Conservation (phyloP, 2,329 filamentous ascomycete species). For the Pseudogymnoascus destructans region DNA sequence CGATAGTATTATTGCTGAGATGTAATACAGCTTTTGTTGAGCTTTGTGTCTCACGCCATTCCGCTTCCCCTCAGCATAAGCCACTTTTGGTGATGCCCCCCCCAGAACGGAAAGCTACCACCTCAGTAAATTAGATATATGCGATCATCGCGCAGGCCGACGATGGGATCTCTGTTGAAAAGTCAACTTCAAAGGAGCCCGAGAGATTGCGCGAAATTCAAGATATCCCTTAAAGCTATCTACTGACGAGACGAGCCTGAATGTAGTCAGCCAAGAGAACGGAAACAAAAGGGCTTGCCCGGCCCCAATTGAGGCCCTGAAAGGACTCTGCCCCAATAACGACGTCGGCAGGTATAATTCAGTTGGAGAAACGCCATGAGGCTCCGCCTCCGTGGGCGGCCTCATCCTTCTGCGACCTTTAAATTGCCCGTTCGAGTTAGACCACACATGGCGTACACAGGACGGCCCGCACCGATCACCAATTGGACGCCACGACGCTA, state of each 20-base stretch:
- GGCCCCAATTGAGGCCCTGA: neutral
- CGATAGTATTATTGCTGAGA: neutral
- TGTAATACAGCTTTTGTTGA: too few relatives aligned
- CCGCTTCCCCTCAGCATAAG: too few relatives aligned
- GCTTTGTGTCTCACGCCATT: too few relatives aligned
- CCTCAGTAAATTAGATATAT: neutral
- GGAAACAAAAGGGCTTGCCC: neutral
- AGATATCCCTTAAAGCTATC: neutral
- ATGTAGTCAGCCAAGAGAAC: neutral
- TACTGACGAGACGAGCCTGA: neutral
- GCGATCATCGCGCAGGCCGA: neutral
- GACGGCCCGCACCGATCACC: slow-evolving; percentile 4
- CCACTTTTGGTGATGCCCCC: too few relatives aligned
- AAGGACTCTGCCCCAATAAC: neutral
- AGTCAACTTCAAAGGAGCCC: neutral
- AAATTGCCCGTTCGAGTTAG: neutral
- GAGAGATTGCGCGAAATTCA: neutral
- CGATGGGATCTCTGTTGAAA: neutral
- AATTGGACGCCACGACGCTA: neutral
- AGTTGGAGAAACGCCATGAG: neutral
- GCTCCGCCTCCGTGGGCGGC: neutral
- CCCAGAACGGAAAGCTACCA: neutral
- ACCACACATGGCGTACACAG: neutral
- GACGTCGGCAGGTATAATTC: neutral
- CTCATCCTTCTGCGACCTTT: neutral